Conservation (phyloP, 768 basidiomycete species). For the Boletus fagicola region DNA sequence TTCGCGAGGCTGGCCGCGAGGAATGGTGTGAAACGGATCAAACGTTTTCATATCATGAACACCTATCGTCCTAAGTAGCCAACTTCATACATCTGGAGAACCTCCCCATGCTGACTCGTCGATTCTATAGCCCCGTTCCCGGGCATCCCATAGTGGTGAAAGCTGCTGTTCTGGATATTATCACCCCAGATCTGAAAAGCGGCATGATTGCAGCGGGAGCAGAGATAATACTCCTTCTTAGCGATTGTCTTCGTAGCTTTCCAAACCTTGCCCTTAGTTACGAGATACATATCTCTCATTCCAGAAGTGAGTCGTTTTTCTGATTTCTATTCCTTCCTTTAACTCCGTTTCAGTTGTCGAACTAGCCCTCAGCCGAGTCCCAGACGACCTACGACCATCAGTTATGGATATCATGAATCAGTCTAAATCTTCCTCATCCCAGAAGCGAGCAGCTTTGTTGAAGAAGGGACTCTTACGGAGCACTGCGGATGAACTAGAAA, state of each 20-base stretch:
- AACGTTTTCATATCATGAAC: conserved; percentile 77
- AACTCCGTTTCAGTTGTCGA: conserved; percentile 56
- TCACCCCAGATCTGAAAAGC: conserved; percentile 64
- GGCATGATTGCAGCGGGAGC: conserved; percentile 71
- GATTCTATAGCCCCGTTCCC: conserved; percentile 48
- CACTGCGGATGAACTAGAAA: conserved; percentile 72
- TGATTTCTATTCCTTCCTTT: background rate
- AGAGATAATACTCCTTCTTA: conserved; percentile 68
- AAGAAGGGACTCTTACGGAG: conserved; percentile 69
- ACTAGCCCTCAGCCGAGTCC: conserved; percentile 57
- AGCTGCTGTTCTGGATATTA: conserved; percentile 81
- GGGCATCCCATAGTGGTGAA: conserved; percentile 74
- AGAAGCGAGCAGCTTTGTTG: conserved; percentile 65
- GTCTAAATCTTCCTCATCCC: conserved; percentile 59
- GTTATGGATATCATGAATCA: conserved; percentile 67
- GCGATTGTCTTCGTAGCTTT: conserved; percentile 66
- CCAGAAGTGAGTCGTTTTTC: conserved; percentile 51
- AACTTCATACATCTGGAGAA: background rate
- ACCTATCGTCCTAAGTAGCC: conserved; percentile 66
- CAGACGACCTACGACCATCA: conserved; percentile 50
- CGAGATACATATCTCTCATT: conserved; percentile 78
- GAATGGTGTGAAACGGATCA: conserved; percentile 64
- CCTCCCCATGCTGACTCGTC: conserved; percentile 1
- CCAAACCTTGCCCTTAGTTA: conserved; percentile 66
- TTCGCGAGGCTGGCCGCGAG: conserved; percentile 85